Conservation (phyloP, 2,329 filamentous ascomycete genomes). For the Apiospora kogelbergensis region DNA sequence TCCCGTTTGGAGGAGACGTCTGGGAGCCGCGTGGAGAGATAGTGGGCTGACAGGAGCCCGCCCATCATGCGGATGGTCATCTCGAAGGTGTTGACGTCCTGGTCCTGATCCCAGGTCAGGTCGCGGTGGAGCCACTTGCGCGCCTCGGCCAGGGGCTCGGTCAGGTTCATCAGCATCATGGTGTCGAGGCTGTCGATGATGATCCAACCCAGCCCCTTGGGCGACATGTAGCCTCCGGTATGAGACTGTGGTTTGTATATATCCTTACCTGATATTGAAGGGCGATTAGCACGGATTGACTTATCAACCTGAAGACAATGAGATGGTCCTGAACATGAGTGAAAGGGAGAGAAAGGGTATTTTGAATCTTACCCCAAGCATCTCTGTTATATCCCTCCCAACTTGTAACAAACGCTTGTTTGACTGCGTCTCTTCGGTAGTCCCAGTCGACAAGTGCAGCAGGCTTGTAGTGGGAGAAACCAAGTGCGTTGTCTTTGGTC, state of each 20-base stretch:
- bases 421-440: slow-evolving; percentile 19
- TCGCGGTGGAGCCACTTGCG: slow-evolving; percentile 84
- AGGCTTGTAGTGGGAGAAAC: slow-evolving; percentile 14
- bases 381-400: slow-evolving; percentile 89
- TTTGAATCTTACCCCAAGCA: slow-evolving; percentile 72
- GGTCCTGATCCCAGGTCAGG: slow-evolving; percentile 84
- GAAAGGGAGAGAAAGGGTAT: not conserved
- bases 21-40: slow-evolving; percentile 80
- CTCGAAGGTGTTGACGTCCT: slow-evolving; percentile 97
- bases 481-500: slow-evolving; percentile 17
- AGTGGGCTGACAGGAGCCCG: slow-evolving; percentile 88
- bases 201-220: slow-evolving; percentile 92
- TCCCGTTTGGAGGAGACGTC: slow-evolving; percentile 73
- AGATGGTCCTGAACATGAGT: no score
- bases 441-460: slow-evolving; percentile 16
- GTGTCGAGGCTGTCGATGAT: slow-evolving; percentile 96
- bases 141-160: slow-evolving; percentile 77
- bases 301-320: not conserved
- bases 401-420: slow-evolving; percentile 77
- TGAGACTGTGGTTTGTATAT: not conserved
- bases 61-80: slow-evolving; percentile 98
- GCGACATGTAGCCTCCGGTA: slow-evolving; percentile 66
- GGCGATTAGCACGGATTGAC: not conserved
- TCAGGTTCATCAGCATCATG: slow-evolving; percentile 97
- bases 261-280: not conserved